Percentiles rank a stretch among this genome's conserved stretches.
Evolutionary conservation across 768 basidiomycete species (phyloP).

Genomic region (Boletus eberwhitei): DNA sequence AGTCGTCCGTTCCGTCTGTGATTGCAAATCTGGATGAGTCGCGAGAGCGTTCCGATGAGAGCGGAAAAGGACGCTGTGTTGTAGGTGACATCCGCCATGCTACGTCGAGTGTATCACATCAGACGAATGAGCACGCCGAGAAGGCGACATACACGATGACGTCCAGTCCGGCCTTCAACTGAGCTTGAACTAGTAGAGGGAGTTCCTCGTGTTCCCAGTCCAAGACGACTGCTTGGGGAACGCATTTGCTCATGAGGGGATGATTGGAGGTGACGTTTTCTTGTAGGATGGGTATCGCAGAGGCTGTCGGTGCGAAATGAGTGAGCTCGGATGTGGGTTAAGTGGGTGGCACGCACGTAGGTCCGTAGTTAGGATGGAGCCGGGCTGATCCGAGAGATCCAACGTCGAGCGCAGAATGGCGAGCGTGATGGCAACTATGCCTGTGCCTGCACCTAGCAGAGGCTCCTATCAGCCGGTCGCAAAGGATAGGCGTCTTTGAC

Average conservation of each 20-base stretch:
- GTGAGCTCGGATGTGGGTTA: not conserved
- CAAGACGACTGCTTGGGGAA: slow-evolving; percentile 41
- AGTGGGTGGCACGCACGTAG: slow-evolving; percentile 48
- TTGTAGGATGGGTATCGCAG: slow-evolving; percentile 76
- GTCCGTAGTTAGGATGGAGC: slow-evolving; percentile 63
- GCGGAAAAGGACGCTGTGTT: slow-evolving; percentile 84
- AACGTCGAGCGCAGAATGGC: slow-evolving; percentile 49
- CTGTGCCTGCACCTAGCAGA: slow-evolving; percentile 76
- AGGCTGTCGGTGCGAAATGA: slow-evolving; percentile 46
- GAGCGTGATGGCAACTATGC: slow-evolving; percentile 70
- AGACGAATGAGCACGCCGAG: not conserved
- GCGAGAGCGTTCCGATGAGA: slow-evolving; percentile 62
- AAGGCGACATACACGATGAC: slow-evolving; percentile 59
- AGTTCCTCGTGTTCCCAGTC: slow-evolving; percentile 74
- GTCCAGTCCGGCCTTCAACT: slow-evolving; percentile 45
- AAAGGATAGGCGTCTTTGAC: not conserved
- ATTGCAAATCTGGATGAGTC: slow-evolving; percentile 37
- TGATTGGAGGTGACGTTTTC: slow-evolving; percentile 59
- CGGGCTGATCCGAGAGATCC: slow-evolving; percentile 13
- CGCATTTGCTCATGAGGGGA: slow-evolving; percentile 30
- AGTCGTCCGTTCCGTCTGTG: slow-evolving; percentile 23
- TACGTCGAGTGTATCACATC: slow-evolving; percentile 26
- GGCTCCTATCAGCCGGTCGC: not conserved
- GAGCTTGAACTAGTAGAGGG: slow-evolving; percentile 43
- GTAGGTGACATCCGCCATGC: slow-evolving; percentile 93